phyloP scores from a whole-genome alignment of 2,329 filamentous ascomycete species.

The Ophiocordyceps camponoti-saundersi region DNA sequence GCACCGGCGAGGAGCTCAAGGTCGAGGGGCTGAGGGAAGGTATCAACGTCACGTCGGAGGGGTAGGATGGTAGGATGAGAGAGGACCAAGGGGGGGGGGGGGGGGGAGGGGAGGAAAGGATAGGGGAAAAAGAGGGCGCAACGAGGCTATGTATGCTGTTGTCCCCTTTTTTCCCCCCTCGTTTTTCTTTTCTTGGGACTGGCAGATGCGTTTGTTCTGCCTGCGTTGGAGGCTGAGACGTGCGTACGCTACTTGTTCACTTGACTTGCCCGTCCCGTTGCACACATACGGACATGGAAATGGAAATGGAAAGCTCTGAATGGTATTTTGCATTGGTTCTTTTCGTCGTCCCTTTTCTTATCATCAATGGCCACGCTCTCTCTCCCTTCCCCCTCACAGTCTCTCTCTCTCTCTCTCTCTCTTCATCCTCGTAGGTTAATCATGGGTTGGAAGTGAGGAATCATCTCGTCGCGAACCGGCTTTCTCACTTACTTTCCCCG shows the following conservation, averaged over 20 bases:
- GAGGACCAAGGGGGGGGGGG: background rate
- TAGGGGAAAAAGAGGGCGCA: background rate
- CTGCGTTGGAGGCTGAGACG: background rate
- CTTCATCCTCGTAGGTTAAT: too few species aligned
- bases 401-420: background rate
- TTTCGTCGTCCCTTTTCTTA: background rate
- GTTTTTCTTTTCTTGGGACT: background rate
- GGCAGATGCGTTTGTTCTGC: background rate
- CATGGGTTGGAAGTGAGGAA: too few species aligned
- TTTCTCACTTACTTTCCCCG: too few species aligned
- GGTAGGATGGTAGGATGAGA: too few species aligned
- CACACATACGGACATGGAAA: background rate
- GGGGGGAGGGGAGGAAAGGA: background rate
- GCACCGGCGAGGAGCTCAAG: constrained; percentile 68
- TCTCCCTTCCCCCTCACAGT: background rate
- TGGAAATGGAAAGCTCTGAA: background rate
- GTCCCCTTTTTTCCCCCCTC: too few species aligned
- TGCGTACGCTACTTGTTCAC: background rate
- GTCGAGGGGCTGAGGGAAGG: constrained; percentile 78
- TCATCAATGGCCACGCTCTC: background rate
- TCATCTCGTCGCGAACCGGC: too few species aligned
- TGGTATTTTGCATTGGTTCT: background rate
- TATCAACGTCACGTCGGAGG: constrained; percentile 54
- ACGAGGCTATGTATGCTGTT: too few species aligned
- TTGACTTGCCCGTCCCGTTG: background rate